phyloP scores from a whole-genome alignment of 129 eudicot genomes.

The Chrysanthemum lavandulifolium region DNA sequence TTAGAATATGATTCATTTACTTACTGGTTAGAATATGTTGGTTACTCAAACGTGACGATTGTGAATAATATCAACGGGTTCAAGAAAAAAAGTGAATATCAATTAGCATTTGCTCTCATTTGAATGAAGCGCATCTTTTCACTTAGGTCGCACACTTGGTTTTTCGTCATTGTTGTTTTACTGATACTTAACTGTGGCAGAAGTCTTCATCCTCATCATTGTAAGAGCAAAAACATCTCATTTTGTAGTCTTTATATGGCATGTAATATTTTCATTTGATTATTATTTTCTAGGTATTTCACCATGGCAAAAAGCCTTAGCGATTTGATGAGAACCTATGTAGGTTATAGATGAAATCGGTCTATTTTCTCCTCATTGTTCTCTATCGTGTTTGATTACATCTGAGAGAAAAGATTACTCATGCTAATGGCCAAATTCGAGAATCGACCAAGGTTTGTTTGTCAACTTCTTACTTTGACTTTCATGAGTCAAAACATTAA shows the following conservation, averaged over 20 bases:
- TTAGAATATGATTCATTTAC: too few relatives aligned
- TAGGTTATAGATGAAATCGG: background rate
- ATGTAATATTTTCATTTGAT: background rate
- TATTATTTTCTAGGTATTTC: conserved; percentile 29
- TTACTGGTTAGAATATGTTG: too few relatives aligned
- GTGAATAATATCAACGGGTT: too few relatives aligned
- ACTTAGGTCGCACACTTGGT: conserved; percentile 23
- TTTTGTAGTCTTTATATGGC: background rate
- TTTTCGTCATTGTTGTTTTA: conserved; percentile 28
- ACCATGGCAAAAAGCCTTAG: conserved; percentile 23
- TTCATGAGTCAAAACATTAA: conserved; percentile 2
- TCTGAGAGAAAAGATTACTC: conserved; percentile 33
- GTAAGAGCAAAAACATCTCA: conserved; percentile 31
- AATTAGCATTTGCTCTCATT: too few relatives aligned
- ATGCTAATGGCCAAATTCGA: conserved; percentile 18
- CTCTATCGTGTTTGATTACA: conserved; percentile 25
- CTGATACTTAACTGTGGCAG: conserved; percentile 35
- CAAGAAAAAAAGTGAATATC: too few relatives aligned
- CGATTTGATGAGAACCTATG: too few relatives aligned
- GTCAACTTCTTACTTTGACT: background rate
- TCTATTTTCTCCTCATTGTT: background rate
- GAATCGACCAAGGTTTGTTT: conserved; percentile 37
- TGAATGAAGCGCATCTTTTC: conserved; percentile 35
- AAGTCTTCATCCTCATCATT: conserved; percentile 35
- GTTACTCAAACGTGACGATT: too few relatives aligned